Percentiles rank a stretch among this genome's conserved stretches.
These are phyloP conservation scores for Caloboletus inedulis DNA, from an alignment of 1,284 basidiomycete species.

Conservation along the genomic window DNA sequence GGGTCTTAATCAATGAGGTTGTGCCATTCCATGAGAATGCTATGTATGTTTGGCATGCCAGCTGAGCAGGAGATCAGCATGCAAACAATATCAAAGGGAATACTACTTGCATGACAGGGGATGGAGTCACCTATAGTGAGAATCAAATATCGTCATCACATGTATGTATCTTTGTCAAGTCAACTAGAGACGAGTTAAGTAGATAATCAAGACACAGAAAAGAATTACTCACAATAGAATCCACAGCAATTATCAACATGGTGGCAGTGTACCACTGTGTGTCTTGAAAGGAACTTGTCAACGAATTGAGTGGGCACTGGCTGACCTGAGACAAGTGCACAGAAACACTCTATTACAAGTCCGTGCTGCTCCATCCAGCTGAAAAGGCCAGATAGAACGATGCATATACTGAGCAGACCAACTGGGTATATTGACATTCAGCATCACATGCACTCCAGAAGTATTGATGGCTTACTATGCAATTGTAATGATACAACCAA, in stretches of 20 bases:
- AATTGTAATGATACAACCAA: no score
- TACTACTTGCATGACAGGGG: background rate
- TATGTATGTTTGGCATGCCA: background rate
- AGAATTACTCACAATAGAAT: background rate
- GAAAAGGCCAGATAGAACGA: background rate
- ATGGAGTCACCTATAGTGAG: background rate
- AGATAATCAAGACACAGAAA: no score
- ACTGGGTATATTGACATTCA: no score
- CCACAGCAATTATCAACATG: background rate
- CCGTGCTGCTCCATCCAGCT: background rate
- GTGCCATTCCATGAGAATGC: background rate
- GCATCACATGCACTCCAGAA: no score
- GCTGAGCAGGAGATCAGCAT: background rate
- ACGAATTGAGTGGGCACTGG: background rate
- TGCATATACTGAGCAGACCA: background rate
- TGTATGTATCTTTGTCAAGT: background rate
- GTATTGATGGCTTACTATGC: no score
- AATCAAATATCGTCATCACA: background rate
- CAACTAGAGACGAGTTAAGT: background rate
- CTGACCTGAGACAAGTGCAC: background rate
- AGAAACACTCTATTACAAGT: slow-evolving; percentile 2
- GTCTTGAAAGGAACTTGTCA: background rate
- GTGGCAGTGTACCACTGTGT: slow-evolving; percentile 1
- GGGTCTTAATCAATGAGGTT: background rate
- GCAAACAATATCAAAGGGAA: background rate